These are phyloP conservation scores for Xylaria sp. DNA, from an alignment of 2,329 filamentous ascomycete species.

Conservation along the genomic window DNA sequence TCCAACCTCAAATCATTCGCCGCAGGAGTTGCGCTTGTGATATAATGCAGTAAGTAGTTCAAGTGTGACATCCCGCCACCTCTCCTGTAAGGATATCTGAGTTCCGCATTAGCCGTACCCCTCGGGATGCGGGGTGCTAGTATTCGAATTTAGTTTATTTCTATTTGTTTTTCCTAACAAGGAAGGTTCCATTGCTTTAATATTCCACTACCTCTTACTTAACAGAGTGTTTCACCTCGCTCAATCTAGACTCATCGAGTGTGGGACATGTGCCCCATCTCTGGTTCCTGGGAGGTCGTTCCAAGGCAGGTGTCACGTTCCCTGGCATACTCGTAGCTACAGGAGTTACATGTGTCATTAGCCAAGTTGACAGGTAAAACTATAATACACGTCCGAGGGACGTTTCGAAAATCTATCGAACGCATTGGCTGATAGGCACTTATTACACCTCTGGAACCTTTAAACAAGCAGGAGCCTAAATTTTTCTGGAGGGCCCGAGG, in stretches of 20 bases:
- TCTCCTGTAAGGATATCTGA: not conserved
- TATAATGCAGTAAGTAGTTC: not conserved
- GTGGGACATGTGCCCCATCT: constrained; percentile 10
- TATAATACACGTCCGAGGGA: not conserved
- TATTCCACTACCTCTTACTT: not conserved
- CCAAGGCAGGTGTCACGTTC: constrained; percentile 19
- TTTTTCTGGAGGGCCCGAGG: not conserved
- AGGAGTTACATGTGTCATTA: not conserved
- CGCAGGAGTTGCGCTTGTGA: not conserved
- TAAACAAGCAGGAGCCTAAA: no score
- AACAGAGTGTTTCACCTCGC: constrained; percentile 5
- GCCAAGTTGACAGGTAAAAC: constrained; percentile 2
- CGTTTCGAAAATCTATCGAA: not conserved
- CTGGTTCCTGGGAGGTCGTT: not conserved
- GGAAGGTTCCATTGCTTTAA: constrained; percentile 22
- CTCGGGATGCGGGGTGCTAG: not conserved
- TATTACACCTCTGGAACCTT: no score
- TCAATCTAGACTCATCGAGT: constrained; percentile 8
- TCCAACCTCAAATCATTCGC: not conserved
- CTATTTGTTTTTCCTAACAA: constrained; percentile 10
- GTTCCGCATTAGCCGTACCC: not conserved
- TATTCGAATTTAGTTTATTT: not conserved
- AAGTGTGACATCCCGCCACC: not conserved
- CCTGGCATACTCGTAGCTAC: not conserved
- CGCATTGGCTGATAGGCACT: not conserved